Evolutionary conservation across 1,284 basidiomycete species (phyloP), one percentile per base, ranked within the genome.

Genomic region (Cystobasidium sp.): DNA sequence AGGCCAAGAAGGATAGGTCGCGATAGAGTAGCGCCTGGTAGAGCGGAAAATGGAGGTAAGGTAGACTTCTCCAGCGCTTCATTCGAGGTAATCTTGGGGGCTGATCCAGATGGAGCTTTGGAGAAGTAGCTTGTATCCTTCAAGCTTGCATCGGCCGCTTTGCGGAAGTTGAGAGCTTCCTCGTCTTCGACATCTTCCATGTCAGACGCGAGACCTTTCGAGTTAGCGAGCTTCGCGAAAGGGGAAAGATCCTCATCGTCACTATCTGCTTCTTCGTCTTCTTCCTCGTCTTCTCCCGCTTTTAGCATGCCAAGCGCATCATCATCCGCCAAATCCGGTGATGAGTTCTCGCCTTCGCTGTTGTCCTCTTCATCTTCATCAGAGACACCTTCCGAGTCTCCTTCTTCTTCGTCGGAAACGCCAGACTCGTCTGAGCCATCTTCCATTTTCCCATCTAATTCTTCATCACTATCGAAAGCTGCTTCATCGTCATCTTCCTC

Each of bases 1-100:
- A 99, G 85, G 5, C 92, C 91, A 79, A 94, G 93, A 62, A 95
- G 86, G 59, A 97, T 86, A 0, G 93, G 92, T 44, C 94, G 90
- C 0, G 93, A 95, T 59, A 97, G 87, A 81, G 91, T 92, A 89
- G 78, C 75, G 68, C 77, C 77, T 2, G 74, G 68, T 68, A 80
- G 76, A 31, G 77, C 74, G 18, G 78, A 76, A 71, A 79, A 91
- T 16, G 86, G 81, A 79, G 88, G 88, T 41, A 80, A 80, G 56
- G 84, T 80, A 1, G 83, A 81, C 75, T 90, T 88, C 5, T 88
- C 85, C 82, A 91, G 92, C 44, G 89, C 87, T 84, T 96, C 95
- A 70, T 73, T 73, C 37, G 70, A 66, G 24, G 70, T 55, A 9
- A 73, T 59, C 51, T 56, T 59, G 22, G 62, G 44, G 1, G 59